phyloP scores from a whole-genome alignment of 805 yeast genomes.

The Monosporozyma servazzii region DNA sequence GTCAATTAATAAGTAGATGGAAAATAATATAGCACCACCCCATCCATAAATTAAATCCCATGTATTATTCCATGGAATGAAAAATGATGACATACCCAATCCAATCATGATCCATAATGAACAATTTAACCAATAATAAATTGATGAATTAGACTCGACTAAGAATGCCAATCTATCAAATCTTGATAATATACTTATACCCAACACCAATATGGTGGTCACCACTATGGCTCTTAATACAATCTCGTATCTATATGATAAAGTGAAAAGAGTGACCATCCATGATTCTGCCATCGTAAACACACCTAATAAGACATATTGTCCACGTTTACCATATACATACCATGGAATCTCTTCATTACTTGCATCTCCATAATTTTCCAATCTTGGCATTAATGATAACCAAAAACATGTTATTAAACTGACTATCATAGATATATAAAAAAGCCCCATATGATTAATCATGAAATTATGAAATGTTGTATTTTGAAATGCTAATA shows the following conservation, averaged over 20 bases:
- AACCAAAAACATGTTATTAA: constrained; percentile 60
- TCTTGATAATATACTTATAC: constrained; percentile 66
- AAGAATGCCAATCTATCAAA: constrained; percentile 40
- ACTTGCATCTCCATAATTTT: constrained; percentile 35
- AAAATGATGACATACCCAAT: constrained; percentile 53
- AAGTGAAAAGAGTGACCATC: constrained; percentile 56
- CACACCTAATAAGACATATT: constrained; percentile 44
- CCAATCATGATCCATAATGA: constrained; percentile 63
- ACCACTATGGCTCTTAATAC: constrained; percentile 64
- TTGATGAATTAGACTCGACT: constrained; percentile 27
- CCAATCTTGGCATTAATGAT: constrained; percentile 50
- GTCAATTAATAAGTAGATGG: constrained; percentile 66
- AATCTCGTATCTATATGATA: constrained; percentile 51
- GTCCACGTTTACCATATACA: constrained; percentile 19
- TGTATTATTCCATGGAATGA: constrained; percentile 48
- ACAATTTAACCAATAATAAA: constrained; percentile 34
- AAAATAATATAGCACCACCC: constrained; percentile 65
- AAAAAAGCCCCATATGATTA: constrained; percentile 48
- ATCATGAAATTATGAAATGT: constrained; percentile 41
- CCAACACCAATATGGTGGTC: constrained; percentile 63
- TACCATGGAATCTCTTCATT: constrained; percentile 24
- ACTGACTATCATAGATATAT: constrained; percentile 48
- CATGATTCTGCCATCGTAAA: constrained; percentile 74
- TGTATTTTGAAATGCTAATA: constrained; percentile 14
- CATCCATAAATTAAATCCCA: constrained; percentile 59